phyloP scores from a whole-genome alignment of 169 alveolate species.

The Plasmodium reichenowi region DNA sequence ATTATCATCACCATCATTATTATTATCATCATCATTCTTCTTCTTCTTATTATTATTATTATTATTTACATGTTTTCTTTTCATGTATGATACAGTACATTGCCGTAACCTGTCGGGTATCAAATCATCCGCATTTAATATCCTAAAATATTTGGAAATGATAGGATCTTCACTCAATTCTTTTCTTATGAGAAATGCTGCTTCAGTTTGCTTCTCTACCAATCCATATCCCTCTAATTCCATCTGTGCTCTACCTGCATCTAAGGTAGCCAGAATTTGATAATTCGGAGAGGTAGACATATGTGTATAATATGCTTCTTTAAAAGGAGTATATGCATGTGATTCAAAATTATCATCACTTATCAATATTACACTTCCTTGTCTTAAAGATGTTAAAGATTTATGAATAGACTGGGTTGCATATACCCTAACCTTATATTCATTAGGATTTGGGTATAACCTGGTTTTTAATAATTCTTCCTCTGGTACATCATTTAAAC shows the following conservation, averaged over 20 bases:
- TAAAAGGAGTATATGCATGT: slow-evolving; percentile 80
- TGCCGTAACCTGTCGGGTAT: slow-evolving; percentile 73
- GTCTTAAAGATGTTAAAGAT: slow-evolving; percentile 79
- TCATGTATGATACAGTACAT: slow-evolving; percentile 33
- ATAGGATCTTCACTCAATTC: slow-evolving; percentile 77
- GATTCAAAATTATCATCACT: slow-evolving; percentile 81
- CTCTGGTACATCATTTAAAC: slow-evolving; percentile 58
- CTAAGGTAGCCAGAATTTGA: slow-evolving; percentile 80
- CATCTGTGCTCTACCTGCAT: slow-evolving; percentile 83
- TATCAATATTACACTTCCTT: slow-evolving; percentile 80
- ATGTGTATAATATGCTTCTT: slow-evolving; percentile 83
- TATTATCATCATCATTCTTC: background rate
- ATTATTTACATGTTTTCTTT: slow-evolving; percentile 1
- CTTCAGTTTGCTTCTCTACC: slow-evolving; percentile 79
- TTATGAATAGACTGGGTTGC: slow-evolving; percentile 84
- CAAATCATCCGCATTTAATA: slow-evolving; percentile 51
- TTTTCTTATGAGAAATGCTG: slow-evolving; percentile 77
- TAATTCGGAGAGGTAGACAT: slow-evolving; percentile 84
- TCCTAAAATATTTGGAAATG: slow-evolving; percentile 72
- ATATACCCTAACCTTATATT: slow-evolving; percentile 79
- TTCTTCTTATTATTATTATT: background rate
- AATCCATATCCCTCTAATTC: slow-evolving; percentile 81
- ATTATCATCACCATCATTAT: no score
- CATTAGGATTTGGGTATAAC: slow-evolving; percentile 78
- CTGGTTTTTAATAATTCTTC: slow-evolving; percentile 66